phyloP scores from a whole-genome alignment of 129 eudicot species.

The Mikania micrantha region DNA sequence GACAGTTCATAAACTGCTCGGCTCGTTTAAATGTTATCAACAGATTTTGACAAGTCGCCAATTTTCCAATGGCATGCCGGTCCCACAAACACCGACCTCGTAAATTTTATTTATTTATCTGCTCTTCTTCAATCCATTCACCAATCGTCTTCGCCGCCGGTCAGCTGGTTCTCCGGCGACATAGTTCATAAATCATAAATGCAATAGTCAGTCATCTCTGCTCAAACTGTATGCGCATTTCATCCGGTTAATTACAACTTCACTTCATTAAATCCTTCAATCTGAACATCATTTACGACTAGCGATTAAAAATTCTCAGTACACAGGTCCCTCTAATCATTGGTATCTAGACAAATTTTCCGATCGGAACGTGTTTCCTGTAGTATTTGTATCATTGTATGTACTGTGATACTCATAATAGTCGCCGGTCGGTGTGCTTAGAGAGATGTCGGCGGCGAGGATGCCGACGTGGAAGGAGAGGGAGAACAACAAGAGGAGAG shows the following conservation, averaged over 20 bases:
- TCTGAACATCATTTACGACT: neutral
- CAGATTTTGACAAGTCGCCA: constrained; percentile 21
- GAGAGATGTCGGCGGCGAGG: constrained; percentile 47
- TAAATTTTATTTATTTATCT: too few relatives aligned
- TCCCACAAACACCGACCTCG: too few relatives aligned
- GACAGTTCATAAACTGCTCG: too few relatives aligned
- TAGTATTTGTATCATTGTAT: neutral
- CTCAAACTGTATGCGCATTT: neutral
- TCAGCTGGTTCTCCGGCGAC: constrained; percentile 14
- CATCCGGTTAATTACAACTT: constrained; percentile 1
- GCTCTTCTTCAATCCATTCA: neutral
- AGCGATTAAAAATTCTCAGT: neutral
- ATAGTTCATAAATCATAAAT: constrained; percentile 14
- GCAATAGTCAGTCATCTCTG: neutral
- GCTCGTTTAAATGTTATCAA: too few relatives aligned
- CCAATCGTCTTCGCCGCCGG: constrained; percentile 26
- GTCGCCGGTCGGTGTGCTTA: neutral
- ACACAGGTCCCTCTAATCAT: constrained; percentile 9
- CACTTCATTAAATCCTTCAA: constrained; percentile 10
- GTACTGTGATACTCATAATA: neutral
- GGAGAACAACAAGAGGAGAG: constrained; percentile 81
- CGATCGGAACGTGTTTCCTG: neutral
- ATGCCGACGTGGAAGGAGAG: constrained; percentile 84
- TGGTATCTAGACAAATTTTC: constrained; percentile 1
- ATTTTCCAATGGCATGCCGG: constrained; percentile 4